Conservation (phyloP, 345 rosid genomes). For the Lepidium didymum region DNA sequence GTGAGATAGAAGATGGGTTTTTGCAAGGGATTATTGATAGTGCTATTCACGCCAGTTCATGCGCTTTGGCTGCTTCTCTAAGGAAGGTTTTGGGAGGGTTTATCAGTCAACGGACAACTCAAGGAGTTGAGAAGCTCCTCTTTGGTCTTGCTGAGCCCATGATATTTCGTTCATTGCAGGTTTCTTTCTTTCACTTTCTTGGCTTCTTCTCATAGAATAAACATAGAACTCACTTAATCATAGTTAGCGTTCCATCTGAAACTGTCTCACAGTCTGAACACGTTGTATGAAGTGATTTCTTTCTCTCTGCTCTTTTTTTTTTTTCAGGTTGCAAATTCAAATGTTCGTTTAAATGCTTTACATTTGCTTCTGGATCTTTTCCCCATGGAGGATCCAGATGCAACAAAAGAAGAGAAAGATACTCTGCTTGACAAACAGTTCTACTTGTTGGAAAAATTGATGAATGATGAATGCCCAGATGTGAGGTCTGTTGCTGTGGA, state of each 20-base stretch:
- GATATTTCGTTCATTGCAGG: slow-evolving; percentile 87
- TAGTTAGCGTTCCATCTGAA: background rate
- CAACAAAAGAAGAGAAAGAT: slow-evolving; percentile 85
- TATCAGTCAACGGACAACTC: slow-evolving; percentile 57
- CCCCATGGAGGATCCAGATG: slow-evolving; percentile 92
- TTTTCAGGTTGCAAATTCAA: slow-evolving; percentile 88
- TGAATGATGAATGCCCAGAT: slow-evolving; percentile 82
- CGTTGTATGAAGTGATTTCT: background rate
- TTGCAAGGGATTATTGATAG: slow-evolving; percentile 67
- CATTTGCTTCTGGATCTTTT: slow-evolving; percentile 82
- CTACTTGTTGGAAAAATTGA: slow-evolving; percentile 68
- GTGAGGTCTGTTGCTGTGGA: slow-evolving; percentile 92
- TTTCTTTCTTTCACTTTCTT: slow-evolving; percentile 8
- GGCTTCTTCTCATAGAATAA: background rate
- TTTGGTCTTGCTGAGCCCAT: slow-evolving; percentile 81
- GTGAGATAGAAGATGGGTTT: slow-evolving; percentile 70
- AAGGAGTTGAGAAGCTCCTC: slow-evolving; percentile 80
- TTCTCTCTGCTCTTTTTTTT: background rate
- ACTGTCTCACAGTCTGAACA: background rate
- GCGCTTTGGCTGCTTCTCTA: slow-evolving; percentile 52
- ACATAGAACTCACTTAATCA: background rate
- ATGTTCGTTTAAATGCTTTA: slow-evolving; percentile 85
- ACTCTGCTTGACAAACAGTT: slow-evolving; percentile 72
- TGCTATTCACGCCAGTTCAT: slow-evolving; percentile 54
- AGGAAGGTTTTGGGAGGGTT: slow-evolving; percentile 81